A percentile compares a stretch with the other conserved stretches of the same genome.
phyloP scores from a whole-genome alignment of 1,139 yeast genomes.

The Suhomyces coccinellae region DNA sequence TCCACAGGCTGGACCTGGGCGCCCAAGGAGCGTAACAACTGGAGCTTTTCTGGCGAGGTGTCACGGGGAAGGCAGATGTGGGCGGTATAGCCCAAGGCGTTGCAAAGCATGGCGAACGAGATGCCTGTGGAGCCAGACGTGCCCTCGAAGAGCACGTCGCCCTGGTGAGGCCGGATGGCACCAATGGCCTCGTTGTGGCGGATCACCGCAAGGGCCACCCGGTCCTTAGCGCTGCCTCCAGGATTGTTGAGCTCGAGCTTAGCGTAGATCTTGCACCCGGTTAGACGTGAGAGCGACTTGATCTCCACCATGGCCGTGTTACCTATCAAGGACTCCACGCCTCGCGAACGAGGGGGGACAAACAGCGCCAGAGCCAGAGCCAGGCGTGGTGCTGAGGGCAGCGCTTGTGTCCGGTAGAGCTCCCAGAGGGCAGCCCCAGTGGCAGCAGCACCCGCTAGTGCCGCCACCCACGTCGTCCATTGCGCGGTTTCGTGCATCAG shows the following conservation, averaged over 20 bases:
- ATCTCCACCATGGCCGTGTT: constrained; percentile 85
- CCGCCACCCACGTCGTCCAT: no score
- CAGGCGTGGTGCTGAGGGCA: no score
- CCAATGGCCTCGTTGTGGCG: constrained; percentile 65
- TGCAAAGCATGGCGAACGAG: constrained; percentile 82
- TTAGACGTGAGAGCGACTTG: constrained; percentile 66
- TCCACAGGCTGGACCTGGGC: constrained; percentile 86
- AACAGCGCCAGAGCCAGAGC: no score
- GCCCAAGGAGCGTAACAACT: constrained; percentile 69
- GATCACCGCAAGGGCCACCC: constrained; percentile 88
- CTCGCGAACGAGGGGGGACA: constrained; percentile 35
- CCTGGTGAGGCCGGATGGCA: constrained; percentile 51
- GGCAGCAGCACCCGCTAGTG: no score
- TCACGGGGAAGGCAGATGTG: constrained; percentile 96
- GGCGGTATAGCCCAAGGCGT: constrained; percentile 83
- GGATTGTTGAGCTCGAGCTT: constrained; percentile 87
- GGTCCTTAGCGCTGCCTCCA: constrained; percentile 93
- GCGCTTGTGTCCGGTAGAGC: no score
- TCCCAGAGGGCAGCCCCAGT: no score
- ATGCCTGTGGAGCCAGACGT: constrained; percentile 97
- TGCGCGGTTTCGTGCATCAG: no score
- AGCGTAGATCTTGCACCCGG: constrained; percentile 85
- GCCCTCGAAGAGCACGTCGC: constrained; percentile 83
- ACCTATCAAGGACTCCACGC: constrained; percentile 66
- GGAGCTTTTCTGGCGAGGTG: constrained; percentile 80